Conservation (phyloP, 441 rosid species). For the Arabidopsis lyrata region DNA sequence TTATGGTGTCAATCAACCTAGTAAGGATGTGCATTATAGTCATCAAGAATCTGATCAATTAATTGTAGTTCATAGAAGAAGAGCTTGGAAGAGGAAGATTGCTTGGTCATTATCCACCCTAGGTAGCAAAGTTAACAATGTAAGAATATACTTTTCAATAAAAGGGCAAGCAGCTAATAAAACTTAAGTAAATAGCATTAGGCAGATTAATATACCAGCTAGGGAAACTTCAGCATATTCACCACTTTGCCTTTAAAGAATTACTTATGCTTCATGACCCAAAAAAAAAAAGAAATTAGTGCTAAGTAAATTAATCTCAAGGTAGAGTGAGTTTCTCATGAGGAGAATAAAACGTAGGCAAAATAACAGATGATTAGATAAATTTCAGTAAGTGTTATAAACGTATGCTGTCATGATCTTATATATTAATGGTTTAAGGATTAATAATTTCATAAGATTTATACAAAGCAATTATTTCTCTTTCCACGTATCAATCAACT, state of each 20-base stretch:
- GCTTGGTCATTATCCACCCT: conserved; percentile 88
- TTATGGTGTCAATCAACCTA: too few relatives aligned
- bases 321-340: conserved; percentile 31
- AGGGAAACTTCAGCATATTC: too few relatives aligned
- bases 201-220: too few relatives aligned
- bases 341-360: conserved; percentile 4
- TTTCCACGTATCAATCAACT: neutral
- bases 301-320: conserved; percentile 36
- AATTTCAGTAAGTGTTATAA: neutral
- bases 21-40: too few relatives aligned
- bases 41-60: too few relatives aligned
- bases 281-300: too few relatives aligned
- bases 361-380: conserved; percentile 31
- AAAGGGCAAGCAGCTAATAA: neutral
- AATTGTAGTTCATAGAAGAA: too few relatives aligned
- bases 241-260: too few relatives aligned
- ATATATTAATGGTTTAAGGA: neutral
- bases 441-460: conserved; percentile 8
- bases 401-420: conserved; percentile 5
- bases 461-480: neutral
- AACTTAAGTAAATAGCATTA: neutral
- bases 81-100: conserved; percentile 82
- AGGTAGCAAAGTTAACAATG: conserved; percentile 19
- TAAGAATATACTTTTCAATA: neutral
- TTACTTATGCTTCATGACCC: too few relatives aligned